phyloP scores from a whole-genome alignment of 2,329 filamentous ascomycete species.

The Ambrosiella xylebori region DNA sequence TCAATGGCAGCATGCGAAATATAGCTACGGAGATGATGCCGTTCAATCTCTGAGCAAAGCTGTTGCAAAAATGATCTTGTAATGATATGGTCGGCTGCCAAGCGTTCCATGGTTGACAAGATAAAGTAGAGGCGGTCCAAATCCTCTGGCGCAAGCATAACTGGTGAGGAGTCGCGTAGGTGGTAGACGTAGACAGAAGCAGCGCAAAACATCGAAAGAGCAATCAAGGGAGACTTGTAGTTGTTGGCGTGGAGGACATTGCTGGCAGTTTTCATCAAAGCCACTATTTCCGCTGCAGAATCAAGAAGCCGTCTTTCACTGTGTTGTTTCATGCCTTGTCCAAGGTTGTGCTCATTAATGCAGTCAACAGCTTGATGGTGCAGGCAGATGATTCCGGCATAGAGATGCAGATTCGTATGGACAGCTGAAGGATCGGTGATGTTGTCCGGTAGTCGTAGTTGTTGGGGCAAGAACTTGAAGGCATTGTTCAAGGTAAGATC shows the following conservation, averaged over 20 bases:
- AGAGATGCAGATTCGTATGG: slow-evolving; percentile 75
- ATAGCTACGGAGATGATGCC: slow-evolving; percentile 24
- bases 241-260: background rate
- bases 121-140: slow-evolving; percentile 51
- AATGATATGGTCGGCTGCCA: slow-evolving; percentile 56
- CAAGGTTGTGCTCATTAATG: slow-evolving; percentile 44
- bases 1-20: slow-evolving; percentile 23
- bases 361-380: slow-evolving; percentile 81
- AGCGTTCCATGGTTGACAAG: slow-evolving; percentile 57
- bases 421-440: slow-evolving; percentile 55
- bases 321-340: slow-evolving; percentile 42
- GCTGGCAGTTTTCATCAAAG: background rate
- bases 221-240: slow-evolving; percentile 41
- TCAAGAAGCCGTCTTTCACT: slow-evolving; percentile 60
- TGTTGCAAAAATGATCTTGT: slow-evolving; percentile 76
- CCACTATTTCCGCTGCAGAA: slow-evolving; percentile 65
- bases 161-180: slow-evolving; percentile 47
- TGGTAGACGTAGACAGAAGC: slow-evolving; percentile 70
- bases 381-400: slow-evolving; percentile 73
- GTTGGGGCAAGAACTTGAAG: slow-evolving; percentile 60
- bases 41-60: slow-evolving; percentile 62
- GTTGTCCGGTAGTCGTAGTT: slow-evolving; percentile 53
- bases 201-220: slow-evolving; percentile 72
- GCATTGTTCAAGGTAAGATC: slow-evolving; percentile 66
- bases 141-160: slow-evolving; percentile 33